Conservation (phyloP, 1,284 basidiomycete species). For the Melampsora allii-populina region DNA sequence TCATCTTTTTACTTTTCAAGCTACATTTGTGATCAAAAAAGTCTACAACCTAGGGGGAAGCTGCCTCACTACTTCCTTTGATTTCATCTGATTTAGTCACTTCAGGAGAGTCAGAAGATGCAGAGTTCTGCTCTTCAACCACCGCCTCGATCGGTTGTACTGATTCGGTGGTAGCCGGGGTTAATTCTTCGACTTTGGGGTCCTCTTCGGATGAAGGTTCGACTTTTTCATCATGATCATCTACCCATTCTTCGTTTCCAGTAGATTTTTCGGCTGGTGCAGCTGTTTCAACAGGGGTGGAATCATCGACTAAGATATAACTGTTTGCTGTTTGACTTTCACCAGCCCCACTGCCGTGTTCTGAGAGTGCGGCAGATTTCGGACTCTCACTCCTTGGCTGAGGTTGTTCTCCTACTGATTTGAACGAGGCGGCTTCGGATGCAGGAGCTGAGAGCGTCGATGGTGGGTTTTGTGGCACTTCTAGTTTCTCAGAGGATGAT, state of each 20-base stretch:
- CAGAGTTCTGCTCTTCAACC: background rate
- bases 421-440: background rate
- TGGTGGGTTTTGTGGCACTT: background rate
- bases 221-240: background rate
- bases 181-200: background rate
- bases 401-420: background rate
- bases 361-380: slow-evolving; percentile 13
- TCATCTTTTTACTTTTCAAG: no score
- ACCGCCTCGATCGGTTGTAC: background rate
- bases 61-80: background rate
- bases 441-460: slow-evolving; percentile 2
- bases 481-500: background rate
- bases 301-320: slow-evolving; percentile 36
- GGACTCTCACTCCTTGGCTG: background rate
- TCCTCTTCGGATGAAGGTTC: background rate
- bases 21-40: no score
- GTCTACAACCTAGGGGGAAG: background rate
- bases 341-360: slow-evolving; percentile 33
- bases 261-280: background rate
- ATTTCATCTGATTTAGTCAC: no score
- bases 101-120: no score
- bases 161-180: background rate
- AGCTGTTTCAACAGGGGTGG: background rate
- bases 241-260: slow-evolving; percentile 1
- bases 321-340: slow-evolving; percentile 36